These are phyloP conservation scores for Stagonosporopsis cucurbitacearum DNA, from an alignment of 2,329 filamentous ascomycete genomes.

Conservation along the genomic window DNA sequence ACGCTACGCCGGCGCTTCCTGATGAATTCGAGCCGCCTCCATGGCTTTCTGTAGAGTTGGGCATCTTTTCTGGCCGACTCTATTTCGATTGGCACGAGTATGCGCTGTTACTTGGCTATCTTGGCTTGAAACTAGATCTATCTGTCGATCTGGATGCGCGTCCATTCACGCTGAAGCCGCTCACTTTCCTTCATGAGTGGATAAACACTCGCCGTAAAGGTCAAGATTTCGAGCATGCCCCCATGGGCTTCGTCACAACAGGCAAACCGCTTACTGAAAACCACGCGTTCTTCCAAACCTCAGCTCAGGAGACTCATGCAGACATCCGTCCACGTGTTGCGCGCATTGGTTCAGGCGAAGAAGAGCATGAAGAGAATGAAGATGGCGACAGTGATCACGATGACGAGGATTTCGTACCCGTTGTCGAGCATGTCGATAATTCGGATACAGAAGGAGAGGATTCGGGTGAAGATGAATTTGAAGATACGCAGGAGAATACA, in stretches of 20 bases:
- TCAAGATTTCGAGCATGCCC: slow-evolving; percentile 65
- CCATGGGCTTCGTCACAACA: slow-evolving; percentile 64
- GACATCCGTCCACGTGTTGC: slow-evolving; percentile 21
- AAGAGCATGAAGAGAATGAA: slow-evolving; percentile 10
- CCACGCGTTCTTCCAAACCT: slow-evolving; percentile 60
- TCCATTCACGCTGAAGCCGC: slow-evolving; percentile 35
- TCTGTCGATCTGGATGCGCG: slow-evolving; percentile 1
- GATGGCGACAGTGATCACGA: slow-evolving; percentile 20
- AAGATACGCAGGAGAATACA: slow-evolving; percentile 12
- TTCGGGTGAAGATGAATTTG: slow-evolving; percentile 17
- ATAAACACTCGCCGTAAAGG: slow-evolving; percentile 60
- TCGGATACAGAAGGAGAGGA: slow-evolving; percentile 21
- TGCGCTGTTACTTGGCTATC: slow-evolving; percentile 31
- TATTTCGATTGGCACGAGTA: slow-evolving; percentile 63
- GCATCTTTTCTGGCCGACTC: slow-evolving; percentile 65
- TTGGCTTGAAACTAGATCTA: slow-evolving; percentile 5
- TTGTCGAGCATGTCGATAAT: slow-evolving; percentile 22
- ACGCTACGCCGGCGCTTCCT: slow-evolving; percentile 58
- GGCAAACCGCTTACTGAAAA: slow-evolving; percentile 56
- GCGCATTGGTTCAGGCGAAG: slow-evolving; percentile 12
- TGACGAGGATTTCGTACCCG: slow-evolving; percentile 23
- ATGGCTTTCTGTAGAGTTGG: slow-evolving; percentile 65
- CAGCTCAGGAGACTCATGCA: slow-evolving; percentile 4
- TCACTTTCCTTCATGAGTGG: slow-evolving; percentile 61
- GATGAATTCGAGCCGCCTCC: slow-evolving; percentile 51